Evolutionary conservation across 2,329 filamentous ascomycete species (phyloP).

Genomic region (Colletotrichum tofieldiae): DNA sequence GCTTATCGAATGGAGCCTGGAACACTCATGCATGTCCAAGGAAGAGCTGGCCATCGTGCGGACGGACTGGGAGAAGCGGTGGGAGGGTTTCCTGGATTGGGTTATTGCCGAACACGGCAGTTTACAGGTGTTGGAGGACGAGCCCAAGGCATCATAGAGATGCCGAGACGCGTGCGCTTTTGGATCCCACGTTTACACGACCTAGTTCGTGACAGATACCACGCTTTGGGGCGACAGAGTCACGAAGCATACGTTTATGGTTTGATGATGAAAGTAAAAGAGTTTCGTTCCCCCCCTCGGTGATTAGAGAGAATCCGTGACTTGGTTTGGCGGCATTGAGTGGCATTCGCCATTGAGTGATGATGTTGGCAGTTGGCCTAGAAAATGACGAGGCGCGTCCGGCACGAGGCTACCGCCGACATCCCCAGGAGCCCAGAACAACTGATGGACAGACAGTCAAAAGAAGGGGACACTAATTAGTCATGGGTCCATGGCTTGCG

Average conservation of each 20-base stretch:
- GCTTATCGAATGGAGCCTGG: constrained; percentile 74
- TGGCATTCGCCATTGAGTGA: background rate
- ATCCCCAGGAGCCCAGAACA: background rate
- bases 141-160: background rate
- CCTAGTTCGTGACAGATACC: background rate
- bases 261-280: background rate
- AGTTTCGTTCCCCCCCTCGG: background rate
- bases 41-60: constrained; percentile 57
- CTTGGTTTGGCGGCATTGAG: background rate
- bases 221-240: background rate
- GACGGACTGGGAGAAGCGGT: constrained; percentile 67
- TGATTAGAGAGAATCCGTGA: background rate
- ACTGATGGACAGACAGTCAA: too few species aligned
- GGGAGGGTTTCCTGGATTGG: constrained; percentile 71
- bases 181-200: background rate
- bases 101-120: constrained; percentile 61
- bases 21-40: constrained; percentile 69
- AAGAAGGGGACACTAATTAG: background rate
- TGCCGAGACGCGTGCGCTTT: background rate
- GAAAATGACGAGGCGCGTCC: background rate
- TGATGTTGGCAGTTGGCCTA: background rate
- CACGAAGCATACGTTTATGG: background rate
- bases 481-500: background rate
- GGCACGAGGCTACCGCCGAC: background rate
- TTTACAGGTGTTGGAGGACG: constrained; percentile 8